Conservation (phyloP, 73 alveolate species). For the Paramecium primaurelia region DNA sequence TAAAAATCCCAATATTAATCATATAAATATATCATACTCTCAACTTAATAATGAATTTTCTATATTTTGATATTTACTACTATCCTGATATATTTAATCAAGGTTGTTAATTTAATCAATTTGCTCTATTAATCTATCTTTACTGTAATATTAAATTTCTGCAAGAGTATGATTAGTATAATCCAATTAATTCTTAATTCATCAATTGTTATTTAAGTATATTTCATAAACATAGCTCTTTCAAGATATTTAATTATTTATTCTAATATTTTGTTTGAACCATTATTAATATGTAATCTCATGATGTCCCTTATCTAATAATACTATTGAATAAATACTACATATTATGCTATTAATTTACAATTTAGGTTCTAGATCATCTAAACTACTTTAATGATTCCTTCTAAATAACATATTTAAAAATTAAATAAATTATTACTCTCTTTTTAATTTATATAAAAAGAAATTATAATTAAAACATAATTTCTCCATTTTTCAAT, state of each 20-base stretch:
- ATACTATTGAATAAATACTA: too few relatives aligned
- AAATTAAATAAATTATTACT: not conserved
- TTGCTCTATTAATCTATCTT: not conserved
- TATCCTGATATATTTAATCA: not conserved
- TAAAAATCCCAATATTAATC: too few relatives aligned
- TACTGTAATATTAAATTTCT: not conserved
- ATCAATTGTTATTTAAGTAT: not conserved
- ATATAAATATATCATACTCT: too few relatives aligned
- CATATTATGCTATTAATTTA: too few relatives aligned
- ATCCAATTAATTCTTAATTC: not conserved
- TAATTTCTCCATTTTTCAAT: slow-evolving; percentile 35
- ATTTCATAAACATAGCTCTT: not conserved
- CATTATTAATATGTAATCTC: not conserved
- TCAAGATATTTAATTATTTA: not conserved
- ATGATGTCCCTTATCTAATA: not conserved
- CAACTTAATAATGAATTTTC: too few relatives aligned
- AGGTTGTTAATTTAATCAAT: not conserved
- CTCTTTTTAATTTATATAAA: not conserved
- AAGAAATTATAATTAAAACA: not conserved
- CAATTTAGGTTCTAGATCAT: too few relatives aligned
- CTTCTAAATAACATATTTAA: not conserved
- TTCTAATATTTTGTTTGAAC: not conserved
- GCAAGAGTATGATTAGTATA: not conserved
- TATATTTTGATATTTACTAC: too few relatives aligned
- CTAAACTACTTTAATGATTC: not conserved